Conservation (phyloP, 208 protist species). For the Acanthamoeba quina region DNA sequence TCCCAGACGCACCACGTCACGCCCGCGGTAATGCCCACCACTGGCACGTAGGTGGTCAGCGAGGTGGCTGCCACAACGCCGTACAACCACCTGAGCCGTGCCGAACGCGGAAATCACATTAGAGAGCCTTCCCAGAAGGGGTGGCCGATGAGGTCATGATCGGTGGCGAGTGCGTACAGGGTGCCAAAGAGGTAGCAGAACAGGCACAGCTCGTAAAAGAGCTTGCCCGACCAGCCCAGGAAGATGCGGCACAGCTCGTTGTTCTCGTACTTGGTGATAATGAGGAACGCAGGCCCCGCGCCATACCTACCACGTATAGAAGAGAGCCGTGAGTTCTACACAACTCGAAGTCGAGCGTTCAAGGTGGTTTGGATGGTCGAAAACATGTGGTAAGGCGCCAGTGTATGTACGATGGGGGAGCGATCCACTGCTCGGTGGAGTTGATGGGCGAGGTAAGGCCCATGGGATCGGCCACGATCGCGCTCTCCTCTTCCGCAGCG, state of each 20-base stretch:
- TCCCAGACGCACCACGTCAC: not conserved
- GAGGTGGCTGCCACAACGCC: not conserved
- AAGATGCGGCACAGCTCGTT: conserved; percentile 26
- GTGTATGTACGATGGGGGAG: too few species aligned
- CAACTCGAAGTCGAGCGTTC: not conserved
- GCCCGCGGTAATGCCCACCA: not conserved
- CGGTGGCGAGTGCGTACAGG: not conserved
- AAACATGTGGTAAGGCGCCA: too few species aligned
- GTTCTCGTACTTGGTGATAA: conserved; percentile 45
- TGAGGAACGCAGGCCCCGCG: not conserved
- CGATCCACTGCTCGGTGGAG: too few species aligned
- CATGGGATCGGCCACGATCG: not conserved
- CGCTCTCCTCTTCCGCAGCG: not conserved
- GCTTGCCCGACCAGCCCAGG: conserved; percentile 23
- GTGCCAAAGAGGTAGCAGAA: conserved; percentile 11
- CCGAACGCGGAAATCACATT: not conserved
- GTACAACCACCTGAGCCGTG: conserved; percentile 6
- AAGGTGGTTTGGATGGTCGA: too few species aligned
- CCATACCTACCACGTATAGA: not conserved
- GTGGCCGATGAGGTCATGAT: too few species aligned
- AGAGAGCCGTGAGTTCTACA: too few species aligned
- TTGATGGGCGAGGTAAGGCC: not conserved
- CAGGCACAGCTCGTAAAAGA: not conserved
- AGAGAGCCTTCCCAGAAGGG: too few species aligned
- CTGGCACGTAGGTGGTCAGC: conserved; percentile 1